Evolutionary conservation across 768 basidiomycete species (phyloP), one percentile per base, ranked within the genome.

Genomic region (Phylloporus sp.): DNA sequence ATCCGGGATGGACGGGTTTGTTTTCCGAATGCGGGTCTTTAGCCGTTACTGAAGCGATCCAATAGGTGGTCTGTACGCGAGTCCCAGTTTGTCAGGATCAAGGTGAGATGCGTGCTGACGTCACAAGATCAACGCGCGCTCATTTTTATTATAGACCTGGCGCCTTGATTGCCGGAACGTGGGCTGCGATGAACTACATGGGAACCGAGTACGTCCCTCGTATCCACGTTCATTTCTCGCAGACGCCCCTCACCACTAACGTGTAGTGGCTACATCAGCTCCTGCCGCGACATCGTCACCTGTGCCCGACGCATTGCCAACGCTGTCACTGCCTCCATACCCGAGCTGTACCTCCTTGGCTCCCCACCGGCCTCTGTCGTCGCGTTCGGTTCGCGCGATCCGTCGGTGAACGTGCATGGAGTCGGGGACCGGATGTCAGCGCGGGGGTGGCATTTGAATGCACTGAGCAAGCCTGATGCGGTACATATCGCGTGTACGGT

Each of bases 401-500:
- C 71, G 6, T 48, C 48, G 10, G 48, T 66, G 34, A 84, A 87
- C 59, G 78, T 87, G n/a, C 74, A 90, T 46, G 90, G 90, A 57
- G 85, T 99, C 1, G 95, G 95, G 1, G 95, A 96, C 68, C 73
- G 70, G 48, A 94, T 97, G 92, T 68, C 77, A 22, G 78, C 81
- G 62, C 72, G 75, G 32, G 96, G 94, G 3, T 97, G 94, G 92
- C 90, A 95, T 69, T 60, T 99, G 53, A 97, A 91, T 59, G 93
- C 83, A 13, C 64, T 99, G 46, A 77, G 72, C 34, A 73, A 79
- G 9, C 91, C 93, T 2, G 72, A 86, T 10, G 92, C 85, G 9
- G 75, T 97, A 34, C 96, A 99, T 67, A 89, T 98, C 54, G 93
- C 93, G 28, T 87, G 86, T 68, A 99, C 95, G 57, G 91, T 95